These are phyloP conservation scores for Podila epicladia DNA, from an alignment of 192 early-diverging fungal genomes.

Conservation along the genomic window DNA sequence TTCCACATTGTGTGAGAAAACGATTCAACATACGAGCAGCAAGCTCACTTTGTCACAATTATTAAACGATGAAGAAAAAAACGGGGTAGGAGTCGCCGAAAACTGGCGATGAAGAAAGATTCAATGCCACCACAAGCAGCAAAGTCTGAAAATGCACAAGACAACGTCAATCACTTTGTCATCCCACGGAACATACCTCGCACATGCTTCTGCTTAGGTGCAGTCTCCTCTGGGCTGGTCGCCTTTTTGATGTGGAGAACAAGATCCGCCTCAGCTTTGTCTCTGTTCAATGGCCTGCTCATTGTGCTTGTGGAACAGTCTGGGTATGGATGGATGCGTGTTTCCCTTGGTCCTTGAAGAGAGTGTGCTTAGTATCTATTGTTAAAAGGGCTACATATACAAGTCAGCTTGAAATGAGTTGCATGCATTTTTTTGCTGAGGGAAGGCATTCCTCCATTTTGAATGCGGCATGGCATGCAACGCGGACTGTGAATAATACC, in stretches of 20 bases:
- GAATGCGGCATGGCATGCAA: too few relatives aligned
- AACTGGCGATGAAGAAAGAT: neutral
- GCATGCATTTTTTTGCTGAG: too few relatives aligned
- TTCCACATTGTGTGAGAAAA: too few relatives aligned
- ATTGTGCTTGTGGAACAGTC: slow-evolving; percentile 6
- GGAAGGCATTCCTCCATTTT: too few relatives aligned
- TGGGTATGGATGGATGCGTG: neutral
- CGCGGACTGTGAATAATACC: too few relatives aligned
- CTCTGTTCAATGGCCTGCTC: slow-evolving; percentile 67
- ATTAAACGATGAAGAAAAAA: too few relatives aligned
- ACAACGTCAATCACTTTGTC: too few relatives aligned
- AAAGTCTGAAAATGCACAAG: too few relatives aligned
- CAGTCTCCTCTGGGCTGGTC: slow-evolving; percentile 83
- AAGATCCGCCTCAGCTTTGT: slow-evolving; percentile 86
- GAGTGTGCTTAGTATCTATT: neutral
- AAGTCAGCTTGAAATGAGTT: neutral
- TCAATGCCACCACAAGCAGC: too few relatives aligned
- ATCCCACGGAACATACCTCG: slow-evolving; percentile 51
- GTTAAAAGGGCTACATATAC: neutral
- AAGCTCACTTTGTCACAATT: too few relatives aligned
- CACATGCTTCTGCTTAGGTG: slow-evolving; percentile 98
- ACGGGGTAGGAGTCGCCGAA: slow-evolving; percentile 7
- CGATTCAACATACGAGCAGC: neutral
- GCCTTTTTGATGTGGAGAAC: slow-evolving; percentile 90
- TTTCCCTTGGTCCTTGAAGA: neutral